phyloP scores from a whole-genome alignment of 495 filamentous ascomycete genomes.

The Hypoxylon perforatum region DNA sequence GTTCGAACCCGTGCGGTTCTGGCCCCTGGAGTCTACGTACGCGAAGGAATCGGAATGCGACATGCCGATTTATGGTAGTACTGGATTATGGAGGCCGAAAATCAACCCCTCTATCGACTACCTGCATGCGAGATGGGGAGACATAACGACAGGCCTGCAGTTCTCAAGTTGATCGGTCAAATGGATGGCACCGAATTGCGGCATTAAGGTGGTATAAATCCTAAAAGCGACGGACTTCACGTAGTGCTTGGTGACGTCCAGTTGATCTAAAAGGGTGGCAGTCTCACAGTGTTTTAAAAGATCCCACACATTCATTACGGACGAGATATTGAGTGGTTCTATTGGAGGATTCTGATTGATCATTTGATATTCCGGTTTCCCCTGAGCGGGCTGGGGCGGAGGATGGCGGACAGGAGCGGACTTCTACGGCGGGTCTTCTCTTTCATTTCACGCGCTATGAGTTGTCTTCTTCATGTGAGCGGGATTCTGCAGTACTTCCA shows the following conservation, averaged over 20 bases:
- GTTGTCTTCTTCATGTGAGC: neutral
- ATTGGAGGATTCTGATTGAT: neutral
- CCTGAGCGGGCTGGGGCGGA: neutral
- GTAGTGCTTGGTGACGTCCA: too few relatives aligned
- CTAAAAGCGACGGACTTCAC: too few relatives aligned
- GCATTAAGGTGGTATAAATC: too few relatives aligned
- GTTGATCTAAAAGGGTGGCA: too few relatives aligned
- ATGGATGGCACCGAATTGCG: too few relatives aligned
- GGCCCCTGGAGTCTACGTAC: slow-evolving; percentile 19
- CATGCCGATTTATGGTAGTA: slow-evolving; percentile 23
- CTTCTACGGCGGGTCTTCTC: neutral
- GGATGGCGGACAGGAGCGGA: neutral
- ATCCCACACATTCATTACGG: too few relatives aligned
- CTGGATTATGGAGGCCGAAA: slow-evolving; percentile 27
- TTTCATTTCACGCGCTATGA: too few relatives aligned
- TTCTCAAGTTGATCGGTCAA: neutral
- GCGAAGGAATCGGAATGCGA: neutral
- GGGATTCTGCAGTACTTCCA: neutral
- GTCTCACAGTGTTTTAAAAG: too few relatives aligned
- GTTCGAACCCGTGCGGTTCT: slow-evolving; percentile 8
- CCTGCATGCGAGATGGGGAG: slow-evolving; percentile 21
- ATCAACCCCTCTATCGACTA: slow-evolving; percentile 8
- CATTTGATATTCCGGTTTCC: neutral
- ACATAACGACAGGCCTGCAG: slow-evolving; percentile 15
- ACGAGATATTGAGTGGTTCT: neutral